Conservation (phyloP, 164 flowering plant species). For the Sedum album region DNA sequence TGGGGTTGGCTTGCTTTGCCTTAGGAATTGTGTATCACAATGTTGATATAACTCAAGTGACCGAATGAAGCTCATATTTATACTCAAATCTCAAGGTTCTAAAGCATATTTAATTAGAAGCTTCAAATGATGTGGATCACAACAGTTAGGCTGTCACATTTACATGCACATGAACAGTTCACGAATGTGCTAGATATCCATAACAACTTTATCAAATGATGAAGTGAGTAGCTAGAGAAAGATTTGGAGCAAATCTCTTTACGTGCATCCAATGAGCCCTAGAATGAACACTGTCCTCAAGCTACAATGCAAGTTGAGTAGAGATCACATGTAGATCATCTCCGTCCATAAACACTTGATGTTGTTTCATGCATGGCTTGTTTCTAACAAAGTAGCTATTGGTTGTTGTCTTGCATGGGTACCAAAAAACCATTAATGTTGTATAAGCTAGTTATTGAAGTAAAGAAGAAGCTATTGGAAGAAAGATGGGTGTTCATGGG, state of each 20-base stretch:
- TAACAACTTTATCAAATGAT: not conserved
- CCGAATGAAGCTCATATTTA: not conserved
- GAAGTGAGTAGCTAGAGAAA: not conserved
- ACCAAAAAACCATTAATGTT: not conserved
- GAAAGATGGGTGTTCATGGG: not conserved
- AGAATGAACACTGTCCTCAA: conserved; percentile 1
- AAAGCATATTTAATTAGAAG: conserved; percentile 1
- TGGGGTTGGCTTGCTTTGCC: not conserved
- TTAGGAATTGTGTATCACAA: no score
- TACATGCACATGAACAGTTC: not conserved
- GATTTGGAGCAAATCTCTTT: not conserved
- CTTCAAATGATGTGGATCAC: not conserved
- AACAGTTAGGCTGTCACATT: not conserved
- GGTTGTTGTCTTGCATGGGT: not conserved
- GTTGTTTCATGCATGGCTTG: not conserved
- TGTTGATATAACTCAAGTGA: not conserved
- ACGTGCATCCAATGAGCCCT: not conserved
- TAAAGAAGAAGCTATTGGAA: not conserved
- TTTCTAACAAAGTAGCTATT: not conserved
- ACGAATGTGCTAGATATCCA: not conserved
- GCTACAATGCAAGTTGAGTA: not conserved
- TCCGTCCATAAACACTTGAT: not conserved
- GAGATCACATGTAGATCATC: not conserved
- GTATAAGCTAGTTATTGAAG: not conserved
- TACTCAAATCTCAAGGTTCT: not conserved